Conservation (phyloP, 176 grass and related monocot species). For the Triticum timopheevii region DNA sequence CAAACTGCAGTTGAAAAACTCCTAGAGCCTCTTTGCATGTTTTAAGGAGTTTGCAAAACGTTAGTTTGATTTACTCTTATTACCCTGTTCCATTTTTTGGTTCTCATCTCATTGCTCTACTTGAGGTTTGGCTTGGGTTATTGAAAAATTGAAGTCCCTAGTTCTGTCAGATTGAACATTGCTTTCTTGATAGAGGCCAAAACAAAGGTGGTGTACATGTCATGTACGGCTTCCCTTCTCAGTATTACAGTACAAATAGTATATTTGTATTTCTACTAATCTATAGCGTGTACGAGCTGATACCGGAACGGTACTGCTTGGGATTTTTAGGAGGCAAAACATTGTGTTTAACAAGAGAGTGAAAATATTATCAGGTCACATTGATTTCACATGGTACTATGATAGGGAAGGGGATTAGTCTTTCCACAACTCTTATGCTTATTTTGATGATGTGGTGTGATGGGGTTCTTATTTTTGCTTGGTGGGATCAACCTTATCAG, state of each 20-base stretch:
- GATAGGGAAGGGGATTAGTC: not conserved
- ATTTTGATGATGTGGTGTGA: not conserved
- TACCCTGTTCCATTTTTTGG: not conserved
- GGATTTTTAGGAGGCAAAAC: not conserved
- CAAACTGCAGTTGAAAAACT: not conserved
- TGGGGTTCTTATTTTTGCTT: not conserved
- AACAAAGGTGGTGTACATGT: not conserved
- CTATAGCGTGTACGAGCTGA: not conserved
- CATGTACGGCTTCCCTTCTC: not conserved
- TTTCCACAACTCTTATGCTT: not conserved
- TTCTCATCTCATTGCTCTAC: not conserved
- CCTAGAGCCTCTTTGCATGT: not conserved
- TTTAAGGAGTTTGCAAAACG: conserved; percentile 4
- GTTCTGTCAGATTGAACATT: not conserved
- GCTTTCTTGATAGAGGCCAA: conserved; percentile 3
- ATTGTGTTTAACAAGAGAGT: not conserved
- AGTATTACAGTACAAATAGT: not conserved
- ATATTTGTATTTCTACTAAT: not conserved
- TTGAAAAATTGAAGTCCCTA: not conserved
- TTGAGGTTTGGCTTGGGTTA: not conserved
- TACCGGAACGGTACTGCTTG: not conserved
- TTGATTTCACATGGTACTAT: not conserved
- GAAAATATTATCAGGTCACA: not conserved
- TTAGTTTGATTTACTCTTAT: not conserved
- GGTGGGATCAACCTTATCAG: not conserved